Percentiles rank a stretch among this genome's conserved stretches.
Evolutionary conservation across 2,329 filamentous ascomycete species (phyloP).

Genomic region (Teratosphaeria gauchensis): DNA sequence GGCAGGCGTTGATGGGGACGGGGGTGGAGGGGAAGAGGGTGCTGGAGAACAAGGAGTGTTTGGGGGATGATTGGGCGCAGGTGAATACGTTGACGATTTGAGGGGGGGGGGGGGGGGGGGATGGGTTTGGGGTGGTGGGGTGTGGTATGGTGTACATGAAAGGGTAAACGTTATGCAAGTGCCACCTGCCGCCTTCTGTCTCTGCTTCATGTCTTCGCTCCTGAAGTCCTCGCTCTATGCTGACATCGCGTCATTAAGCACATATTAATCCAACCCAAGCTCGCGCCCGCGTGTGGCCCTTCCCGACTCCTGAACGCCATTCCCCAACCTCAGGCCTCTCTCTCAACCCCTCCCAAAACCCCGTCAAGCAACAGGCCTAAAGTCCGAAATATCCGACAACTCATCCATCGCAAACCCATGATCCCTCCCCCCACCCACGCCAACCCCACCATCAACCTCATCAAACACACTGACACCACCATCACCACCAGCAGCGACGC

Average conservation of each 20-base stretch:
- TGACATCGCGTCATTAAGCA: too few relatives aligned
- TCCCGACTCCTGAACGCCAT: neutral
- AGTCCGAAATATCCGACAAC: neutral
- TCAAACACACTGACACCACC: neutral
- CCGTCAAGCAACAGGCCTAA: neutral
- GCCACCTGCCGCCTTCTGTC: neutral
- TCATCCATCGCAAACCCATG: neutral
- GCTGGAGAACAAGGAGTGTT: slow-evolving; percentile 27
- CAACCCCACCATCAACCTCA: neutral
- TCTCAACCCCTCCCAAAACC: neutral
- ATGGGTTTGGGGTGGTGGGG: too few relatives aligned
- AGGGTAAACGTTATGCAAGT: neutral
- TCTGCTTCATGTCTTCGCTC: neutral
- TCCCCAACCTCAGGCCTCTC: neutral
- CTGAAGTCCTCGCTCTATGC: neutral
- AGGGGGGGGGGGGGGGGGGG: too few relatives aligned
- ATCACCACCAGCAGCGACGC: neutral
- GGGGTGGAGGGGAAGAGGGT: slow-evolving; percentile 21
- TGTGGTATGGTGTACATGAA: neutral
- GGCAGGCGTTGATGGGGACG: slow-evolving; percentile 20
- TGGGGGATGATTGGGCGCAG: slow-evolving; percentile 27
- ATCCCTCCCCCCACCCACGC: neutral
- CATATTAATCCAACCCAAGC: too few relatives aligned
- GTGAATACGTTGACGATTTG: slow-evolving; percentile 20
- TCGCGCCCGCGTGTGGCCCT: too few relatives aligned